Evolutionary conservation across 2,329 filamentous ascomycete genomes (phyloP).

Genomic region (Ophiosphaerella korrae): DNA sequence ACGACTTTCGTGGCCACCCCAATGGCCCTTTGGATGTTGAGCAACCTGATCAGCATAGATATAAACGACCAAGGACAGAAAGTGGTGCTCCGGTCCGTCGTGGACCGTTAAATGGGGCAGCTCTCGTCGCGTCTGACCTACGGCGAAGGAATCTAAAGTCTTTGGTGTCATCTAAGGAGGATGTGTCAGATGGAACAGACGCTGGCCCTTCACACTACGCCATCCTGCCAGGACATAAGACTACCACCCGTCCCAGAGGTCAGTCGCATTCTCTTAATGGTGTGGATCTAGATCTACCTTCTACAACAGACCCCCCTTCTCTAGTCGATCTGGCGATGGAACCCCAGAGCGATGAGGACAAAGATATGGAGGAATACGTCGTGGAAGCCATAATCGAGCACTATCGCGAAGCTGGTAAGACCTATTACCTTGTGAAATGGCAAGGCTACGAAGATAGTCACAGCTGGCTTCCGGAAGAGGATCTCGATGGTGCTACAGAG

Average conservation of each 20-base stretch:
- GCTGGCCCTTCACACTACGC: no score
- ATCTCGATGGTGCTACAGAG: constrained; percentile 33
- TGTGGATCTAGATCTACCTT: no score
- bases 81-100: constrained; percentile 2
- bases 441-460: constrained; percentile 35
- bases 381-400: constrained; percentile 38
- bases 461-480: constrained; percentile 38
- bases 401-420: constrained; percentile 21
- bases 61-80: constrained; percentile 21
- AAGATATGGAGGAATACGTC: constrained; percentile 31
- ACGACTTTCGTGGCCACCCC: not conserved
- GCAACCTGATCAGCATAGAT: constrained; percentile 3
- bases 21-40: constrained; percentile 2
- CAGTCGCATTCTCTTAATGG: no score
- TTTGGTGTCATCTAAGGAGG: no score
- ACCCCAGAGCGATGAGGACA: not conserved
- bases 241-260: no score
- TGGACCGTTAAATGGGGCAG: no score
- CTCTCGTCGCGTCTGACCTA: no score
- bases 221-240: no score
- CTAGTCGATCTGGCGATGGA: not conserved
- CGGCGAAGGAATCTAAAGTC: no score
- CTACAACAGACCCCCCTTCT: no score
- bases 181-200: no score
- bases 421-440: constrained; percentile 44